Percentiles rank a stretch among this genome's conserved stretches.
Evolutionary conservation across 495 filamentous ascomycete genomes (phyloP).

Genomic region (Talaromyces stipitatus): DNA sequence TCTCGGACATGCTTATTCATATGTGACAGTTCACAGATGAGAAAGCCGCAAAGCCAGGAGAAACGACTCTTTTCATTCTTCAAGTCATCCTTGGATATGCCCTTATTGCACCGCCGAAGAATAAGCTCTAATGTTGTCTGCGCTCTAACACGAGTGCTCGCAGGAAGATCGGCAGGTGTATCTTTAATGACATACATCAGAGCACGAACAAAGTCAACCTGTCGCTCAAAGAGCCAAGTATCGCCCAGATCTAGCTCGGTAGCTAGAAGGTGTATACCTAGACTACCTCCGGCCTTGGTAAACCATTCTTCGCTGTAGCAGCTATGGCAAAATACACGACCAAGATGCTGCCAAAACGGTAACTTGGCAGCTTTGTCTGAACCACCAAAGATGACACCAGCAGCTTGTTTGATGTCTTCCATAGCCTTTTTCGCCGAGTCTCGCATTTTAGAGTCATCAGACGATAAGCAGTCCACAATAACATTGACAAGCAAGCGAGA

Average conservation of each 20-base stretch:
- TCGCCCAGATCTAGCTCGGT: constrained; percentile 77
- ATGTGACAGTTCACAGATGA: constrained; percentile 82
- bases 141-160: constrained; percentile 72
- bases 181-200: constrained; percentile 97
- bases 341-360: constrained; percentile 73
- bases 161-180: constrained; percentile 84
- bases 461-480: constrained; percentile 78
- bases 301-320: constrained; percentile 98
- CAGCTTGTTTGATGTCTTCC: constrained; percentile 65
- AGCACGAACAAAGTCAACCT: constrained; percentile 76
- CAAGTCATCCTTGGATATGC: constrained; percentile 67
- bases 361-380: constrained; percentile 60
- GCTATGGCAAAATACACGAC: constrained; percentile 78
- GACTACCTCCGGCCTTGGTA: constrained; percentile 82
- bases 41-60: constrained; percentile 66
- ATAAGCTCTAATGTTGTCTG: constrained; percentile 75
- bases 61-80: constrained; percentile 57
- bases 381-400: constrained; percentile 73
- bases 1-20: constrained; percentile 92
- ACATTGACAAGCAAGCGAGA: constrained; percentile 80
- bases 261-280: constrained; percentile 78
- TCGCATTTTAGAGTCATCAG: constrained; percentile 69
- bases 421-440: constrained; percentile 76
- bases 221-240: constrained; percentile 69
- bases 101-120: constrained; percentile 64